Evolutionary conservation across 2,329 filamentous ascomycete species (phyloP), one percentile per base, ranked within the genome.

Genomic region (Lomentospora prolificans): DNA sequence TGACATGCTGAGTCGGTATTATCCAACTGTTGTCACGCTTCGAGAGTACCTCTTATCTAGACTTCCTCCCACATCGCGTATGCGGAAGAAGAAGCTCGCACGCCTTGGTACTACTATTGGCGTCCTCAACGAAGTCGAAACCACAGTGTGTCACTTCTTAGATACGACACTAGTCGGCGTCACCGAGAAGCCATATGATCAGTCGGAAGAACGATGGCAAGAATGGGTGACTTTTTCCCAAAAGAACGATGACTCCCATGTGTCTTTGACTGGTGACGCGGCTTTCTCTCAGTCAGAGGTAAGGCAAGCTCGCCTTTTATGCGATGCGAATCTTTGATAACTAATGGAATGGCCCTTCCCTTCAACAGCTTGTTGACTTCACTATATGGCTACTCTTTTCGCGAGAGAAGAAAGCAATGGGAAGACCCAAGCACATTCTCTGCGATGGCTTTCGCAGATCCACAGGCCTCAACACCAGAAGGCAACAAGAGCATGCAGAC

Each of bases 281-380:
- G 62, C 70, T 4, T 82, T 75, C 63, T 81, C 75, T 3, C 85
- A 89, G 64, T 74, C 78, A 24, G 85, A 89, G 75, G 86, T 87
- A 71, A 58, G 73, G 53, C 12, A 54, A 14, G 7, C 28, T 22
- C 19, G 14, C 25, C n/a, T 19, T 4, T 28, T 4, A 9, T n/a
- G 19, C 39, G 17, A n/a, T n/a, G n/a, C n/a, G n/a, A n/a, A n/a
- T n/a, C n/a, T n/a, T n/a, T n/a, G n/a, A n/a, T n/a, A n/a, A n/a
- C n/a, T n/a, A n/a, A n/a, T n/a, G n/a, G n/a, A n/a, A n/a, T n/a
- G n/a, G n/a, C n/a, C n/a, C n/a, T n/a, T n/a, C n/a, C n/a, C n/a
- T n/a, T n/a, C n/a, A n/a, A n/a, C 62, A 90, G 86, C 80, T 92
- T 61, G 76, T 92, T 46, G 86, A 91, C 64, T 90, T 88, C 67